Base-by-base conservation (phyloP, 164 flowering plant species). In the Sextonia rubra region DNA sequence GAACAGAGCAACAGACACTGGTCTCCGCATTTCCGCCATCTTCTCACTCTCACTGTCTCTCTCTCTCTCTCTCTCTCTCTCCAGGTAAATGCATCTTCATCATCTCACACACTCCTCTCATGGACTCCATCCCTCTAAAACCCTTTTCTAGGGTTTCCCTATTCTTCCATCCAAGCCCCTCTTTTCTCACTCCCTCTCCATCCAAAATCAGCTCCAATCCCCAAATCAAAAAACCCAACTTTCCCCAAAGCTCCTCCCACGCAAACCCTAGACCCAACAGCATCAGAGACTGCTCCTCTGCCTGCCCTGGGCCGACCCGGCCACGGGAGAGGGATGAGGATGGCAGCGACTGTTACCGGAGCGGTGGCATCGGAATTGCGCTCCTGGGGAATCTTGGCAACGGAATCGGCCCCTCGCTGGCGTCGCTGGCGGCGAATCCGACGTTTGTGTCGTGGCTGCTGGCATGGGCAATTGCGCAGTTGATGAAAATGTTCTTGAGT, bases 391-490 rank as follows among this genome's bases (percentile, higher is more conserved):
- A 78, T 74, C 85, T 83, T 17, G 17, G 68, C 37, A 66, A 15
- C 6, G 81, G 75, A 48, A 82, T 91, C 18, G 87, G 93, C 73
- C 97, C 97, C 0, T 80, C 90, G 27, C 76, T 91, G 69, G 89
- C 89, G 27, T 84, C 91, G 8, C 69, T 91, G 27, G 89, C 96
- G 0, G 88, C 88, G 7, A 94, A 94, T 74, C 94, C 94, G 30
- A 94, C 97, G 2, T 91, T 94, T 61, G 85, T 90, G 25, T 85
- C 96, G 52, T 91, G 88, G 14, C 27, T 90, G 52, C 60, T 83
- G 12, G 96, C 94, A 15, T 91, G 92, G 97, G 49, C 77, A 9
- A 26, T 77, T 2, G 94, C 98, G 3, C 98, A 91, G 69, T 88
- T 87, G 9, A 78, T 77, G 37, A 94, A 94, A 71, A 75, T 94